Conservation (phyloP, 73 alveolate species). For the Paramecium tetraurelia region DNA sequence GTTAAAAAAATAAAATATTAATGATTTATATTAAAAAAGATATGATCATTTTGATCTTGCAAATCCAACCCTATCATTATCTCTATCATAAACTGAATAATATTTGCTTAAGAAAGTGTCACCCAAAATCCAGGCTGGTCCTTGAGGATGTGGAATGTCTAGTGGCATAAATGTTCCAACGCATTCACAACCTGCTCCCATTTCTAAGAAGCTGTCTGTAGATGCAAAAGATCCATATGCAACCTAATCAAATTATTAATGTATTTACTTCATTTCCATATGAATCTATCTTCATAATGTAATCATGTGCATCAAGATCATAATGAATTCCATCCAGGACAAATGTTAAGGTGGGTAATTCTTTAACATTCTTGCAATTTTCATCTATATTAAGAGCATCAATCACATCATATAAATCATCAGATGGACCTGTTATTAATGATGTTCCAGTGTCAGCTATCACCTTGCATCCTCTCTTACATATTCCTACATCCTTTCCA, state of each 20-base stretch:
- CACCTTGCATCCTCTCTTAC: constrained; percentile 69
- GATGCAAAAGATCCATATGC: constrained; percentile 36
- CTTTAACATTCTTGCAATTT: constrained; percentile 62
- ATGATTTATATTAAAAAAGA: background rate
- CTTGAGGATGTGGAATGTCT: constrained; percentile 51
- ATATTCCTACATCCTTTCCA: constrained; percentile 68
- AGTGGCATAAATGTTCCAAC: constrained; percentile 53
- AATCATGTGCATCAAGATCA: constrained; percentile 35
- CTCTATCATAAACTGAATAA: constrained; percentile 78
- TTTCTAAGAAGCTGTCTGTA: constrained; percentile 43
- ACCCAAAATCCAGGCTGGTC: constrained; percentile 64
- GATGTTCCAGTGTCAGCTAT: constrained; percentile 85
- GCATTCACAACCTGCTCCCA: constrained; percentile 22
- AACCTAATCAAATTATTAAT: background rate
- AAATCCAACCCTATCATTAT: constrained; percentile 71
- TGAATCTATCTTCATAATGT: constrained; percentile 37
- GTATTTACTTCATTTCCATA: constrained; percentile 26
- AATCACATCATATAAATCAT: constrained; percentile 31
- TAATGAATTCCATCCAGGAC: constrained; percentile 73
- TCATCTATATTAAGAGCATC: constrained; percentile 44
- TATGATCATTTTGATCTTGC: constrained; percentile 62
- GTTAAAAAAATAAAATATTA: background rate
- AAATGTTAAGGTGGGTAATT: constrained; percentile 72
- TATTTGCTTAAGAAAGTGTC: constrained; percentile 71
- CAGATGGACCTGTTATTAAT: constrained; percentile 75